These are phyloP conservation scores for Terana coerulea DNA, from an alignment of 768 basidiomycete species.

Conservation along the genomic window DNA sequence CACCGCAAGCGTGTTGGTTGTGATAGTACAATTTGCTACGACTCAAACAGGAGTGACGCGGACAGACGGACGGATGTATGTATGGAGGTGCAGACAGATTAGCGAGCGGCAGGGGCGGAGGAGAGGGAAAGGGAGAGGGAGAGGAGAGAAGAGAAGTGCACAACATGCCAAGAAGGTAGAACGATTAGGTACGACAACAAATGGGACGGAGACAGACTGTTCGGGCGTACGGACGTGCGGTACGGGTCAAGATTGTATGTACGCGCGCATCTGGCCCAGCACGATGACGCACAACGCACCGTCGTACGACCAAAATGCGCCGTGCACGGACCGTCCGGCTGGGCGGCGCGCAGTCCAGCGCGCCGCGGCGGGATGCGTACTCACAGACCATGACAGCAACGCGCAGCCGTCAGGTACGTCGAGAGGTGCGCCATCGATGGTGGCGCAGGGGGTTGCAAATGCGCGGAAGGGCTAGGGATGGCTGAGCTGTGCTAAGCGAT, in stretches of 20 bases:
- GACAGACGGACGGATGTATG: not conserved
- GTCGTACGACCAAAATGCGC: not conserved
- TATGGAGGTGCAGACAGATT: not conserved
- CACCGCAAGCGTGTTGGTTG: not conserved
- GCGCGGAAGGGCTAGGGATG: not conserved
- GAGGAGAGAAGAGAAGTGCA: not conserved
- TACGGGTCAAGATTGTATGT: not conserved
- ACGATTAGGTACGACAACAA: not conserved
- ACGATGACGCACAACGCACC: not conserved
- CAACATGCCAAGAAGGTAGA: not conserved
- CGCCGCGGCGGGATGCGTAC: not conserved
- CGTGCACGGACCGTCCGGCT: not conserved
- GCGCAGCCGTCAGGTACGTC: not conserved
- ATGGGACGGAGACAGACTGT: not conserved
- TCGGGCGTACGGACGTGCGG: not conserved
- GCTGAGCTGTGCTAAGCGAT: no score
- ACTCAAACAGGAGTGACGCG: conserved; percentile 3
- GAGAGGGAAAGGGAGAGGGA: not conserved
- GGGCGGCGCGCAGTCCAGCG: no score
- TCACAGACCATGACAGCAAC: not conserved
- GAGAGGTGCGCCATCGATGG: not conserved
- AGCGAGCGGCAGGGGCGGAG: not conserved
- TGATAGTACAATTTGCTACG: conserved; percentile 10
- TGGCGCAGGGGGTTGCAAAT: not conserved
- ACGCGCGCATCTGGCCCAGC: not conserved